Evolutionary conservation across 1,139 yeast species (phyloP).

Genomic region (Maudiozyma humilis): DNA sequence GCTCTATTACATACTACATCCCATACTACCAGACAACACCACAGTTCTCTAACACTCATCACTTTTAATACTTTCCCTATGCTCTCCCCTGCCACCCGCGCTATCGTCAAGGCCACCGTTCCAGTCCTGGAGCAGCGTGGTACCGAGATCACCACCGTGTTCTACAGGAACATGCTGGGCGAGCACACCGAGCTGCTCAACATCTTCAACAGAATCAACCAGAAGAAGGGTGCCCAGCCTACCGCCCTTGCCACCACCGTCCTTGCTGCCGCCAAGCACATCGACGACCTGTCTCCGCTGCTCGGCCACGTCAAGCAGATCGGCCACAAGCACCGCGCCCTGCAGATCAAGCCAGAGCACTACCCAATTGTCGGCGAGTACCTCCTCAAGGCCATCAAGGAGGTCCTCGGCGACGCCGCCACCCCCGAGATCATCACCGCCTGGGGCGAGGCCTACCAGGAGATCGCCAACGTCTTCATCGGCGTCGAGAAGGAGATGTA

Average conservation of each 20-base stretch:
- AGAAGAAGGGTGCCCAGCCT: slow-evolving; percentile 50
- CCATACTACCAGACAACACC: neutral
- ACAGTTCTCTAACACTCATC: neutral
- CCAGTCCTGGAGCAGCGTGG: slow-evolving; percentile 55
- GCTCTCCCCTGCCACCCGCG: slow-evolving; percentile 26
- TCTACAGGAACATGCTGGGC: slow-evolving; percentile 49
- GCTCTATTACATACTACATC: neutral
- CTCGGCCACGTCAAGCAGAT: slow-evolving; percentile 50
- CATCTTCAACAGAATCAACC: slow-evolving; percentile 55
- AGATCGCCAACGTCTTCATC: slow-evolving; percentile 54
- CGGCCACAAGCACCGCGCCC: slow-evolving; percentile 58
- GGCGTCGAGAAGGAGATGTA: slow-evolving; percentile 46
- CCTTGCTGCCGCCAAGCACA: slow-evolving; percentile 54
- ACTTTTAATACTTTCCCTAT: slow-evolving; percentile 11
- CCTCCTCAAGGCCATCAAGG: slow-evolving; percentile 45
- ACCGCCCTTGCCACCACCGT: slow-evolving; percentile 56
- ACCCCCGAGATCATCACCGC: slow-evolving; percentile 50
- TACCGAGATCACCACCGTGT: slow-evolving; percentile 43
- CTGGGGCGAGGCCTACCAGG: slow-evolving; percentile 61
- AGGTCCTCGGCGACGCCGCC: slow-evolving; percentile 50
- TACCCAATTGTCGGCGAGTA: slow-evolving; percentile 57
- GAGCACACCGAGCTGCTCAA: slow-evolving; percentile 49
- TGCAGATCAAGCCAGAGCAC: slow-evolving; percentile 53
- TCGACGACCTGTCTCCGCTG: slow-evolving; percentile 51
- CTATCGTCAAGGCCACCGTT: slow-evolving; percentile 45